phyloP scores from a whole-genome alignment of 495 filamentous ascomycete genomes.

The Bryoglossum gracile region DNA sequence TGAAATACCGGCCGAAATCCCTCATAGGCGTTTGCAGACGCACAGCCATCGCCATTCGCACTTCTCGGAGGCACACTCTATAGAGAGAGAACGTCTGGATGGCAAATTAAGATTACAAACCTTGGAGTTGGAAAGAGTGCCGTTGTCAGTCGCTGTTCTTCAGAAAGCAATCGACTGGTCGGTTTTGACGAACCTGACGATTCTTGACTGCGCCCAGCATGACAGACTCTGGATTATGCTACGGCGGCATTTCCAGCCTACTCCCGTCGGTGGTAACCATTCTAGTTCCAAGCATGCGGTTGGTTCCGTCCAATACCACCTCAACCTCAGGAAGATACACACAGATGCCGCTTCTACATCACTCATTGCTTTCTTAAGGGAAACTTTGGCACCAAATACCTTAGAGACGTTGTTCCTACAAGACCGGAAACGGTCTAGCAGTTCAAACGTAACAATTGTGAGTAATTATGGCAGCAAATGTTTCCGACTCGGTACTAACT shows the following conservation, averaged over 20 bases:
- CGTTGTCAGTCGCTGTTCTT: slow-evolving; percentile 61
- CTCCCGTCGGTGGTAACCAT: slow-evolving; percentile 16
- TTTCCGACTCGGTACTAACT: too few relatives aligned
- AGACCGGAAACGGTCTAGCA: slow-evolving; percentile 50
- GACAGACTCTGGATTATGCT: slow-evolving; percentile 79
- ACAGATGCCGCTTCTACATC: slow-evolving; percentile 72
- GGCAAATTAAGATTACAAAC: slow-evolving; percentile 62
- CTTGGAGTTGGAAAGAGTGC: slow-evolving; percentile 78
- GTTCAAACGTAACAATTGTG: slow-evolving; percentile 51
- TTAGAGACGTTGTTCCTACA: slow-evolving; percentile 81
- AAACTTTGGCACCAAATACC: slow-evolving; percentile 77
- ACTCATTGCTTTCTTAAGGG: slow-evolving; percentile 76
- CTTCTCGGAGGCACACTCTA: slow-evolving; percentile 13
- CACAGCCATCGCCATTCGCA: slow-evolving; percentile 15
- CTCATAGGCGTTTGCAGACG: slow-evolving; percentile 11
- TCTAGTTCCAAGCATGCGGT: slow-evolving; percentile 21
- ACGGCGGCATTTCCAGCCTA: slow-evolving; percentile 63
- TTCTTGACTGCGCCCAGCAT: slow-evolving; percentile 71
- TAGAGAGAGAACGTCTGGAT: slow-evolving; percentile 27
- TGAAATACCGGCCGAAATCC: slow-evolving; percentile 3
- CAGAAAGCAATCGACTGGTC: slow-evolving; percentile 75
- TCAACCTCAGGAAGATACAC: slow-evolving; percentile 74
- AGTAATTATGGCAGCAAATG: background rate
- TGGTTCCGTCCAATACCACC: slow-evolving; percentile 48
- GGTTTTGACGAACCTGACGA: slow-evolving; percentile 65